Evolutionary conservation across 2,329 filamentous ascomycete species (phyloP).

Genomic region (Epichloe sp.): DNA sequence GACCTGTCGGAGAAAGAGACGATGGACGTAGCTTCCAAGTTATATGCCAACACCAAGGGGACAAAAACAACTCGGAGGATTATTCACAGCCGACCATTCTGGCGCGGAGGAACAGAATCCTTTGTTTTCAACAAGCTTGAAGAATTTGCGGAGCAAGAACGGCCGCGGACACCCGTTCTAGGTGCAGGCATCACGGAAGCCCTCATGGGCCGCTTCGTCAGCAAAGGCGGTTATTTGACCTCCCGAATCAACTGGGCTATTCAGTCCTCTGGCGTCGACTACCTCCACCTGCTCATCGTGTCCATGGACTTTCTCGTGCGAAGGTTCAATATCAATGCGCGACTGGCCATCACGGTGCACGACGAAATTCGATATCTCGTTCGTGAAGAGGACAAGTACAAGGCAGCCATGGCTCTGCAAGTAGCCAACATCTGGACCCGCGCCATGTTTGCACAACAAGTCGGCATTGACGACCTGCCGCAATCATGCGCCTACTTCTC

Average conservation of each 20-base stretch:
- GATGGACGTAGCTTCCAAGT: slow-evolving; percentile 56
- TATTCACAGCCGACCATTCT: slow-evolving; percentile 67
- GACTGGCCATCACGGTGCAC: slow-evolving; percentile 86
- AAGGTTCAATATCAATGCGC: slow-evolving; percentile 72
- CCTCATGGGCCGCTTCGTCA: slow-evolving; percentile 75
- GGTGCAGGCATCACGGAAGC: slow-evolving; percentile 95
- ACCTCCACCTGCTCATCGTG: slow-evolving; percentile 85
- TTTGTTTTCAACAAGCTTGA: slow-evolving; percentile 98
- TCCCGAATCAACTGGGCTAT: slow-evolving; percentile 99
- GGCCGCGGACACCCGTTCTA: slow-evolving; percentile 78
- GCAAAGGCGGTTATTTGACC: slow-evolving; percentile 84
- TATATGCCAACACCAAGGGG: slow-evolving; percentile 87
- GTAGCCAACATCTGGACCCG: slow-evolving; percentile 92
- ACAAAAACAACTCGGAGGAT: slow-evolving; percentile 64
- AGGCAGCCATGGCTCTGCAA: slow-evolving; percentile 83
- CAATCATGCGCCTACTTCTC: slow-evolving; percentile 94
- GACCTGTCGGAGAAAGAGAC: slow-evolving; percentile 69
- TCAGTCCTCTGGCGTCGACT: slow-evolving; percentile 93
- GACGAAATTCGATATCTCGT: slow-evolving; percentile 96
- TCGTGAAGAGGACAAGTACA: slow-evolving; percentile 72
- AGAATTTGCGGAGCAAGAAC: slow-evolving; percentile 91
- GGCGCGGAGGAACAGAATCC: slow-evolving; percentile 91
- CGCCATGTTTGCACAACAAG: slow-evolving; percentile 93
- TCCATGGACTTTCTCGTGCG: slow-evolving; percentile 87
- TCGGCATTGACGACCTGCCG: slow-evolving; percentile 88